phyloP scores from a whole-genome alignment of 2,329 filamentous ascomycete species.

The Fusarium sp. region DNA sequence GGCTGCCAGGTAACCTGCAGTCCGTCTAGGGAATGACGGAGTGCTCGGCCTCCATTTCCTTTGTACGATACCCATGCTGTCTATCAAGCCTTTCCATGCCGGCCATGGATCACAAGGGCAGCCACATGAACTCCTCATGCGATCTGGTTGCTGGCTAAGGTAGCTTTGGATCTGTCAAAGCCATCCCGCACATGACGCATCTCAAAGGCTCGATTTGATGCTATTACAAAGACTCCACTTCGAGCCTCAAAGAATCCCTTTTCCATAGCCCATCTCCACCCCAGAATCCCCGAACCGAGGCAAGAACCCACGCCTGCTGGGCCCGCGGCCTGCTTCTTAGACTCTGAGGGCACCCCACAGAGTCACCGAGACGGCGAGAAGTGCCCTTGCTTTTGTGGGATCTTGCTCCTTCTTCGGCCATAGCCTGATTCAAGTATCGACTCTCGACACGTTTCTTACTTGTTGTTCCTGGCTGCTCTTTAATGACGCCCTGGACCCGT shows the following conservation, averaged over 20 bases:
- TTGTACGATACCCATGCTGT: constrained; percentile 22
- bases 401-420: constrained; percentile 1
- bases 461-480: constrained; percentile 3
- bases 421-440: constrained; percentile 6
- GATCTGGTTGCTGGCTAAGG: not conserved
- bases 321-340: constrained; percentile 8
- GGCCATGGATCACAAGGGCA: not conserved
- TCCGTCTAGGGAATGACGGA: constrained; percentile 27
- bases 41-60: constrained; percentile 18
- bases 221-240: constrained; percentile 13
- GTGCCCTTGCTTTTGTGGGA: not conserved
- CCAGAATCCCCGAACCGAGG: constrained; percentile 29
- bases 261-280: constrained; percentile 17
- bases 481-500: not conserved
- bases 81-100: constrained; percentile 11
- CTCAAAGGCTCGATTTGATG: not conserved
- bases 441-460: not conserved
- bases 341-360: constrained; percentile 26
- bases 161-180: constrained; percentile 12
- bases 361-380: constrained; percentile 23
- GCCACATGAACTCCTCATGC: not conserved
- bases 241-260: constrained; percentile 17
- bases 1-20: constrained; percentile 14
- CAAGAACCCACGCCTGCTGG: constrained; percentile 10
- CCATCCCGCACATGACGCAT: constrained; percentile 8